Evolutionary conservation across 805 yeast species (phyloP).

Genomic region (Tetrapisispora arboricola): DNA sequence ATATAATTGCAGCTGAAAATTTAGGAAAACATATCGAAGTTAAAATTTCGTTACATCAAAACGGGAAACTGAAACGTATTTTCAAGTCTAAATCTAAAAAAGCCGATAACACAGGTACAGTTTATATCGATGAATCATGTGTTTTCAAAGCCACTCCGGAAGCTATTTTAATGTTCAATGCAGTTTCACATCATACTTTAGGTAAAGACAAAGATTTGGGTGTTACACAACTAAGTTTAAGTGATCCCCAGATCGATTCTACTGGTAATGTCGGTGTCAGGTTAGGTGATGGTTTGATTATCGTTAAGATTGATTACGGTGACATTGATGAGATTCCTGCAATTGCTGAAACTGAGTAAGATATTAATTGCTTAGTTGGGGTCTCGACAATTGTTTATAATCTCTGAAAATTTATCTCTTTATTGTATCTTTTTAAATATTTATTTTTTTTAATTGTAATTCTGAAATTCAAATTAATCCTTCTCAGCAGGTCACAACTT

Average conservation of each 20-base stretch:
- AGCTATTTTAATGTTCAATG: slow-evolving; percentile 48
- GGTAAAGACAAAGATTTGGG: slow-evolving; percentile 64
- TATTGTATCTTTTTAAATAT: too few relatives aligned
- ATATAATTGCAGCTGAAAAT: slow-evolving; percentile 39
- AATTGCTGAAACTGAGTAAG: slow-evolving; percentile 5
- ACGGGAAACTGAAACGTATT: slow-evolving; percentile 42
- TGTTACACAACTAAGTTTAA: slow-evolving; percentile 41
- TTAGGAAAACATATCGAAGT: slow-evolving; percentile 38
- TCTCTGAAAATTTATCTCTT: too few relatives aligned
- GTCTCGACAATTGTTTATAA: too few relatives aligned
- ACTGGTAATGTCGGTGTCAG: slow-evolving; percentile 25
- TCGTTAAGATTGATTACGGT: slow-evolving; percentile 19
- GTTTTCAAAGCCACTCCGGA: slow-evolving; percentile 59
- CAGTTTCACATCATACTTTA: slow-evolving; percentile 59
- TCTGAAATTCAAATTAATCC: too few relatives aligned
- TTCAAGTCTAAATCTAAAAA: slow-evolving; percentile 55
- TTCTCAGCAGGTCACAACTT: too few relatives aligned
- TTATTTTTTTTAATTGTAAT: too few relatives aligned
- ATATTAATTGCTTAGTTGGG: too few relatives aligned
- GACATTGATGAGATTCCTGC: not conserved
- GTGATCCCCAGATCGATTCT: slow-evolving; percentile 31
- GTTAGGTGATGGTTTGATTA: slow-evolving; percentile 23
- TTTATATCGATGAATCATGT: slow-evolving; percentile 52
- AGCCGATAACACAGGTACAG: slow-evolving; percentile 34
- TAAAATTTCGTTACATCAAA: slow-evolving; percentile 40